Base-by-base conservation (phyloP, 1,284 basidiomycete species). In the Flammula alnicola region DNA sequence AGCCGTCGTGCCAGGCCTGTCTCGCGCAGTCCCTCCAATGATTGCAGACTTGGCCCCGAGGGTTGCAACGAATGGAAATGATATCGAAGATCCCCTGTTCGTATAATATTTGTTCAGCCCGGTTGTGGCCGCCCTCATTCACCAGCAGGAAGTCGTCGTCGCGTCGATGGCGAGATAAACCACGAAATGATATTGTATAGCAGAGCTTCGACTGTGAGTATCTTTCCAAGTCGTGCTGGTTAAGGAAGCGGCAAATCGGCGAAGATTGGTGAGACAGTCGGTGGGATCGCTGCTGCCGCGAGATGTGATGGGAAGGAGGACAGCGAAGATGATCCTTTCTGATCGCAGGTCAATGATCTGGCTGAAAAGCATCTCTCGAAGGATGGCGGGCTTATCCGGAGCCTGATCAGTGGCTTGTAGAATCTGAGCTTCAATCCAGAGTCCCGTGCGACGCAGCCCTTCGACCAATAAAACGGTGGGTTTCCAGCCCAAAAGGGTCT, bases 251-350 rank as follows among this genome's bases (percentile, higher is more conserved):
- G 76, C 71, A 57, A 83, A 83, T 0, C 12, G 31, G 3, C 44
- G 22, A 4, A 84, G 73, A 41, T 76, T 69, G 2, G 61, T 48
- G 10, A 82, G 62, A 50, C 78, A 82, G 30, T 68, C 55, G 0
- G 53, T 47, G 0, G 70, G 72, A 12, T 60, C 51, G 5, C 49
- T 23, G 0, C 64, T 63, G 2, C 77, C 74, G 1, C 77, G 70
- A 12, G 82, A 83, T 1, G 82, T 83, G 52, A 84, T 72, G 1
- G 82, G 82, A 8, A 84, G 73, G 8, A 84, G 67, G 36, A 83
- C 69, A 0, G 76, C 82, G 52, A 81, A 80, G 4, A 63, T 73
- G 51, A 71, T 67, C 0, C 57, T 60, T n/a, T 68, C 61, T 0
- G 61, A 52, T 4, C 62, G 55, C 6, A 83, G 64, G 38, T 75